Percentiles rank a stretch among this genome's conserved stretches.
phyloP scores from a whole-genome alignment of 2,329 filamentous ascomycete genomes.

The Fusarium oligoseptatum region DNA sequence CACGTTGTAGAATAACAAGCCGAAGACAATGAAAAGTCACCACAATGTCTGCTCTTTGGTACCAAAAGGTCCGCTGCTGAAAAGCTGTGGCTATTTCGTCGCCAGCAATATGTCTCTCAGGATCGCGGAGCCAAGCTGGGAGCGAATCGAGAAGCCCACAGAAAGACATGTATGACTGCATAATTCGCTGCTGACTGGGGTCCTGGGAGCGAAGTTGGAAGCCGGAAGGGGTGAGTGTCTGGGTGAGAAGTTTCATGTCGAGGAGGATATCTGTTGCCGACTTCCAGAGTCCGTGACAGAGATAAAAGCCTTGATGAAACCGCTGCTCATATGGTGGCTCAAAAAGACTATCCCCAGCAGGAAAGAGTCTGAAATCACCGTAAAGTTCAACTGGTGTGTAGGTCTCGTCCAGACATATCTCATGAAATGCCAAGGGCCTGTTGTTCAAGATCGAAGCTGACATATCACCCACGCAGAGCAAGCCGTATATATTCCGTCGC shows the following conservation, averaged over 20 bases:
- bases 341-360: background rate
- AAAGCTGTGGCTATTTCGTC: conserved; percentile 5
- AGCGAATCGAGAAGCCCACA: conserved; percentile 17
- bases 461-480: conserved; percentile 12
- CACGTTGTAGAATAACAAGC: conserved; percentile 4
- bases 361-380: background rate
- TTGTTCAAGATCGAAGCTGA: conserved; percentile 26
- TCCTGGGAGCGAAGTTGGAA: background rate
- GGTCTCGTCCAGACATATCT: conserved; percentile 10
- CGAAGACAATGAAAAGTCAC: conserved; percentile 27
- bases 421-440: conserved; percentile 10
- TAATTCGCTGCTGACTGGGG: conserved; percentile 8
- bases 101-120: background rate
- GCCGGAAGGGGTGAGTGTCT: background rate
- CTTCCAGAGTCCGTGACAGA: conserved; percentile 14
- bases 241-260: conserved; percentile 12
- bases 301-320: conserved; percentile 15
- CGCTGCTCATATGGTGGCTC: conserved; percentile 11
- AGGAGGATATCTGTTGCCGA: conserved; percentile 11
- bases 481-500: conserved; percentile 8
- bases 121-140: conserved; percentile 17
- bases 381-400: background rate
- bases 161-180: conserved; percentile 24
- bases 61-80: conserved; percentile 20
- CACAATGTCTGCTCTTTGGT: conserved; percentile 19